A percentile compares a stretch with the other conserved stretches of the same genome.
Conservation (phyloP, 352 stramenopile genomes). For the Phytophthora tubulina region DNA sequence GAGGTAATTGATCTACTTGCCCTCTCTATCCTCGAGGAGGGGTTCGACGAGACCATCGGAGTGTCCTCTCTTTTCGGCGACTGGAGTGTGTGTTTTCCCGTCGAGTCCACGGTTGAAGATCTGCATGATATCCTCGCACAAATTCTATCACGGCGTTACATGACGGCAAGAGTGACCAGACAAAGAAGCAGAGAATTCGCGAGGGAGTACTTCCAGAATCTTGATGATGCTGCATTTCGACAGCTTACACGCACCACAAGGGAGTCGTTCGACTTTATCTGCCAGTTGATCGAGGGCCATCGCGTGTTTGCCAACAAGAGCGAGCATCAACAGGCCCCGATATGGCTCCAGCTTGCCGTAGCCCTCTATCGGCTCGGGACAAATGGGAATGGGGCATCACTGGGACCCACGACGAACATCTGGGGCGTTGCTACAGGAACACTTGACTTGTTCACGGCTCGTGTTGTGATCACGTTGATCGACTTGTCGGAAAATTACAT, state of each 20-base stretch:
- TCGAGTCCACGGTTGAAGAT: not conserved
- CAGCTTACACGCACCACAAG: not conserved
- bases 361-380: not conserved
- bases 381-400: not conserved
- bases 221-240: not conserved
- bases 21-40: not conserved
- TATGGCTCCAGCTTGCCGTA: slow-evolving; percentile 5
- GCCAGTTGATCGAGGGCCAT: not conserved
- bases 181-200: not conserved
- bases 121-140: not conserved
- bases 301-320: not conserved
- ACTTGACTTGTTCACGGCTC: not conserved
- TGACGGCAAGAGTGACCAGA: not conserved
- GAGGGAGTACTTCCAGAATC: not conserved
- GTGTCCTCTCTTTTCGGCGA: not conserved
- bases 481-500: not conserved
- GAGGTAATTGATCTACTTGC: not conserved
- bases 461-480: slow-evolving; percentile 1
- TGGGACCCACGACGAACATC: not conserved
- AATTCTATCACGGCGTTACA: not conserved
- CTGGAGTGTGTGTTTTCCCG: not conserved
- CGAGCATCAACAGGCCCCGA: not conserved
- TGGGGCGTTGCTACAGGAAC: slow-evolving; percentile 5
- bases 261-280: not conserved
- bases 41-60: not conserved